Evolutionary conservation across 2,329 filamentous ascomycete species (phyloP), one percentile per base, ranked within the genome.

Genomic region (Fusarium musae): DNA sequence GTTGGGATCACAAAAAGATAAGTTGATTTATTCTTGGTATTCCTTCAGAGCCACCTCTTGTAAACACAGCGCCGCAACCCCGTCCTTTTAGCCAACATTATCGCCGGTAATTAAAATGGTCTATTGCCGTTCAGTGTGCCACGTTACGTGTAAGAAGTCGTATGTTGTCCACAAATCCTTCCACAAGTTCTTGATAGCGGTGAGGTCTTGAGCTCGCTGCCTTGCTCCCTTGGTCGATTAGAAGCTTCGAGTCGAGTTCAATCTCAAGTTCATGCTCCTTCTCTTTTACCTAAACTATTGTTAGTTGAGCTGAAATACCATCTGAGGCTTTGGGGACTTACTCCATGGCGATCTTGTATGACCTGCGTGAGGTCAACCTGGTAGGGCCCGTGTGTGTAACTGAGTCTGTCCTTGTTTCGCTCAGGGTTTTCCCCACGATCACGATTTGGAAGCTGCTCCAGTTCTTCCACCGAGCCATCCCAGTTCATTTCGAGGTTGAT

Each of bases 311-410:
- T 26, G 12, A 30, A 16, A 49, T 12, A 6, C 19, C 17, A 32
- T 3, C 19, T 34, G 21, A 6, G 32, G 10, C 7, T 28, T 21
- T 15, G 30, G 9, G 34, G n/a, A 80, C 84, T 70, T 80, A 86
- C 84, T 8, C 81, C 81, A 59, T 80, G 79, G 11, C 79, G 81
- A 32, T 77, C 78, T 56, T 86, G 87, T 16, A 91, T 93, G 46
- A 99, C 96, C 81, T 98, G 95, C 0, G 96, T 99, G 57, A 99
- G 85, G 82, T 99, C 96, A 75, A 99, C 89, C 80, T 96, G 93
- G 80, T 97, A 98, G 60, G 90, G 91, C 44, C 95, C 88, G 80
- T 98, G 97, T 15, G 88, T 91, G 83, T 99, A 99, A 79, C 93
- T 97, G 80, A 99, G 86, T 23, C 96, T 90, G 82, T 99, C 95